These are phyloP conservation scores for Gossypium longicalyx DNA, from an alignment of 345 rosid genomes.

Conservation along the genomic window DNA sequence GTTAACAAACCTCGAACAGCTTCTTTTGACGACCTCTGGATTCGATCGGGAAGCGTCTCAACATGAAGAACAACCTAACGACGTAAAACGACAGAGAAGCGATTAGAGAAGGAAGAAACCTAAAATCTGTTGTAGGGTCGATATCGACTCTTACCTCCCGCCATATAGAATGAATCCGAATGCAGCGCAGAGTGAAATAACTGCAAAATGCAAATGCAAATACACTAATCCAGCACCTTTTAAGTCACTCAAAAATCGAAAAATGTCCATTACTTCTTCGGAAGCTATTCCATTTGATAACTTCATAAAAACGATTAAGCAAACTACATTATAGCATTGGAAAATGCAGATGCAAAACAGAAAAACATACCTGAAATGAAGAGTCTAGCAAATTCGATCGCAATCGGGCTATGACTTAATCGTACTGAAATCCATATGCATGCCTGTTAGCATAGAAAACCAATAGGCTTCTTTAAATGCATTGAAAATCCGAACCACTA, in stretches of 20 bases:
- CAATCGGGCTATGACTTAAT: conserved; percentile 25
- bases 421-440: conserved; percentile 45
- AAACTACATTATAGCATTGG: background rate
- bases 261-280: conserved; percentile 1
- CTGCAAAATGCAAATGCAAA: conserved; percentile 26
- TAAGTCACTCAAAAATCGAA: too few species aligned
- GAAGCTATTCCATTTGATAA: background rate
- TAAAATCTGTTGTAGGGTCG: background rate
- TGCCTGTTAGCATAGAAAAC: conserved; percentile 24
- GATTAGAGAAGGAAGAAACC: background rate
- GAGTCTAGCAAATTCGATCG: conserved; percentile 32
- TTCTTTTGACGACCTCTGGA: conserved; percentile 83
- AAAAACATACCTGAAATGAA: conserved; percentile 41
- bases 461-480: background rate
- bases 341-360: background rate
- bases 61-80: conserved; percentile 63
- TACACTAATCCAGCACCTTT: background rate
- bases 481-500: background rate
- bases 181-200: conserved; percentile 59
- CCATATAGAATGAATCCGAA: conserved; percentile 73
- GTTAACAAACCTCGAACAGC: conserved; percentile 58
- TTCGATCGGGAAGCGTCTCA: conserved; percentile 81
- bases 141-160: conserved; percentile 50
- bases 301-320: background rate
- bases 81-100: background rate